Evolutionary conservation across 2,329 filamentous ascomycete species (phyloP).

Genomic region (Sclerotinia trifoliorum): DNA sequence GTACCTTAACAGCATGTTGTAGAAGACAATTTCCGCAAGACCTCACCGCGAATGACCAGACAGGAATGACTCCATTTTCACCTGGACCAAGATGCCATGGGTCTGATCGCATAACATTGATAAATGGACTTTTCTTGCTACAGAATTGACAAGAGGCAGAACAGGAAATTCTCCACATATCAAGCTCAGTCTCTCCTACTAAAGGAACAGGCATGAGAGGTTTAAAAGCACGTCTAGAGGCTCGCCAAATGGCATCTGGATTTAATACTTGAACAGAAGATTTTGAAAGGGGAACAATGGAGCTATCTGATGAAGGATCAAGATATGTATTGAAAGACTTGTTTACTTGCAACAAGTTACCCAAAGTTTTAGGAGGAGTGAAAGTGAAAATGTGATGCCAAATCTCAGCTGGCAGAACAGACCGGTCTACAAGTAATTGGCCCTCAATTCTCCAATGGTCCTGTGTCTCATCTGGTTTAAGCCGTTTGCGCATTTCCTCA

Average conservation of each 20-base stretch:
- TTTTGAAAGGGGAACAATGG: conserved; percentile 42
- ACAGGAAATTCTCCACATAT: conserved; percentile 73
- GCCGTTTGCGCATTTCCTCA: conserved; percentile 34
- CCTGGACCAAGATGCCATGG: conserved; percentile 63
- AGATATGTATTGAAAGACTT: conserved; percentile 63
- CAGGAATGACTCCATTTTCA: conserved; percentile 55
- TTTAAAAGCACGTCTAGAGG: conserved; percentile 63
- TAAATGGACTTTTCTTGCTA: conserved; percentile 43
- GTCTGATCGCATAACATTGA: conserved; percentile 39
- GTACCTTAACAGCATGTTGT: conserved; percentile 63
- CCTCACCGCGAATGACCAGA: conserved; percentile 71
- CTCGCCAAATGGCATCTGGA: conserved; percentile 69
- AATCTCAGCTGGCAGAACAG: conserved; percentile 56
- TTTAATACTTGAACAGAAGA: conserved; percentile 44
- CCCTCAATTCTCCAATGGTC: conserved; percentile 28
- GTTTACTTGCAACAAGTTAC: conserved; percentile 65
- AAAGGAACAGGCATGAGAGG: conserved; percentile 69
- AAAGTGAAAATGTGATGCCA: conserved; percentile 71
- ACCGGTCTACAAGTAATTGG: conserved; percentile 31
- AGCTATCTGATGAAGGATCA: conserved; percentile 46
- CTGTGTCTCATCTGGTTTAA: conserved; percentile 32
- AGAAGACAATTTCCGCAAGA: conserved; percentile 66
- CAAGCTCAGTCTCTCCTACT: conserved; percentile 62
- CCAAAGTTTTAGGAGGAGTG: conserved; percentile 61
- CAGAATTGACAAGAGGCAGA: conserved; percentile 68